phyloP scores from a whole-genome alignment of 2,329 filamentous ascomycete species.

The Neopestalotiopsis sp. region DNA sequence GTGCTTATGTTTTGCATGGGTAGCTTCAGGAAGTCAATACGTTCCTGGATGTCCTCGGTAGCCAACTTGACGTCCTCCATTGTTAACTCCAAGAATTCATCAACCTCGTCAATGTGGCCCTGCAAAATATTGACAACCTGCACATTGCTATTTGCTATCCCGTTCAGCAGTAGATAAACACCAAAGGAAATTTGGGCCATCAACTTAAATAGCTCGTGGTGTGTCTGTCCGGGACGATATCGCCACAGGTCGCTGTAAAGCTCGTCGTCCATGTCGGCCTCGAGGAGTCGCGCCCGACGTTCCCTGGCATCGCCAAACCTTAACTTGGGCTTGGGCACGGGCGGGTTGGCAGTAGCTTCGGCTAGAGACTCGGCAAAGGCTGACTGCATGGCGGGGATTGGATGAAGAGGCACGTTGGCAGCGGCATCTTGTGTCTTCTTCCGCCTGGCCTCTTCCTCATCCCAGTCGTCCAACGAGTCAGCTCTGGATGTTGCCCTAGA shows the following conservation, averaged over 20 bases:
- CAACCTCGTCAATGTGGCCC: constrained; percentile 90
- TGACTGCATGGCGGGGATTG: constrained; percentile 77
- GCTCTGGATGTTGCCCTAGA: constrained; percentile 23
- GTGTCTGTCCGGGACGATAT: constrained; percentile 74
- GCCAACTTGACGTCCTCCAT: constrained; percentile 85
- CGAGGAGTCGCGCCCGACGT: constrained; percentile 71
- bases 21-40: constrained; percentile 79
- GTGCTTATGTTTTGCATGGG: constrained; percentile 82
- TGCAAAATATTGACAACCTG: constrained; percentile 91
- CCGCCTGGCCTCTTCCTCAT: constrained; percentile 30
- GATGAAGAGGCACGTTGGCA: constrained; percentile 60
- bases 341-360: constrained; percentile 65
- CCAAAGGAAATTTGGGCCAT: constrained; percentile 94
- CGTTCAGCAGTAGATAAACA: constrained; percentile 83
- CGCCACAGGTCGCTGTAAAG: constrained; percentile 79
- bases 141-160: constrained; percentile 84
- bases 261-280: constrained; percentile 70
- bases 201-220: constrained; percentile 89
- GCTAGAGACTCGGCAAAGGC: constrained; percentile 84
- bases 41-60: constrained; percentile 77
- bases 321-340: constrained; percentile 56
- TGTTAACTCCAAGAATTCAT: constrained; percentile 85
- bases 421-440: constrained; percentile 37
- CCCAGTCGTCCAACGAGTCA: constrained; percentile 22
- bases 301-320: constrained; percentile 61